phyloP scores from a whole-genome alignment of 495 filamentous ascomycete genomes.

The Penicillium pancosmium region DNA sequence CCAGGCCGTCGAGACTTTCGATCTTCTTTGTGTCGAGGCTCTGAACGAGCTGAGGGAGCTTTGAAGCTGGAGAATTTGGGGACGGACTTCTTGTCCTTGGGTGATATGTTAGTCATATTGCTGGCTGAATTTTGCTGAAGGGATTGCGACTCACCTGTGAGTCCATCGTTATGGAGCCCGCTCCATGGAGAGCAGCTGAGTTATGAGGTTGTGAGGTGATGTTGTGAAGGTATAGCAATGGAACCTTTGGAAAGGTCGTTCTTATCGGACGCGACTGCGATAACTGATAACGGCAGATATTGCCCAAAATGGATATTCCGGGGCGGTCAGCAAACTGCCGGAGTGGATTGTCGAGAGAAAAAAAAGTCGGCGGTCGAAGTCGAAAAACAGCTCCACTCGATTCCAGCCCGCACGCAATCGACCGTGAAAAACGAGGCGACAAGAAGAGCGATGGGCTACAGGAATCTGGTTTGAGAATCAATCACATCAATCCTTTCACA shows the following conservation, averaged over 20 bases:
- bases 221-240: not conserved
- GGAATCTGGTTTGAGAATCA: slow-evolving; percentile 12
- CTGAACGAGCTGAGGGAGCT: slow-evolving; percentile 39
- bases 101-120: not conserved
- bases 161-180: slow-evolving; percentile 38
- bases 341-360: slow-evolving; percentile 2
- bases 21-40: slow-evolving; percentile 22
- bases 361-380: slow-evolving; percentile 16
- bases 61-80: slow-evolving; percentile 74
- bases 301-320: slow-evolving; percentile 4
- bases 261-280: not conserved
- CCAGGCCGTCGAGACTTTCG: slow-evolving; percentile 27
- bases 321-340: slow-evolving; percentile 10
- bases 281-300: slow-evolving; percentile 11
- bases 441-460: slow-evolving; percentile 18
- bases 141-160: slow-evolving; percentile 33
- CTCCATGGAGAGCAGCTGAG: not conserved
- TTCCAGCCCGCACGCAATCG: not conserved
- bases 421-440: not conserved
- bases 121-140: not conserved
- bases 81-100: slow-evolving; percentile 48
- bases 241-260: not conserved
- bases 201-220: not conserved
- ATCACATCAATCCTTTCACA: slow-evolving; percentile 15
- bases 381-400: not conserved